Evolutionary conservation across 108 stramenopile genomes (phyloP).

Genomic region (Stephanodiscus minutulus): DNA sequence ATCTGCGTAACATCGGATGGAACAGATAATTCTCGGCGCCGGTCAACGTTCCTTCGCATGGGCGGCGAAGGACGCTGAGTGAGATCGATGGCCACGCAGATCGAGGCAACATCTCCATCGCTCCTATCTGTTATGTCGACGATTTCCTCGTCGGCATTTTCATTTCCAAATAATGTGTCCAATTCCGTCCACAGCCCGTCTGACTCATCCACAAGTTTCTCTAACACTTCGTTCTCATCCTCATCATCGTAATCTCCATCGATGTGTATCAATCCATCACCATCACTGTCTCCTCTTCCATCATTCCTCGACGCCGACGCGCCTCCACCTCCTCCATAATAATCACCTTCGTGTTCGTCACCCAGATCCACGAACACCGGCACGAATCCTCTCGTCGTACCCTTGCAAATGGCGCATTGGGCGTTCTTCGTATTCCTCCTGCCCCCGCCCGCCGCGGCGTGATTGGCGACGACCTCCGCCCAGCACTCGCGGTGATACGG

Average conservation of each 20-base stretch:
- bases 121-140: constrained; percentile 10
- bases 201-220: constrained; percentile 22
- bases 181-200: constrained; percentile 27
- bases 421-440: constrained; percentile 2
- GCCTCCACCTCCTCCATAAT: constrained; percentile 2
- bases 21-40: neutral
- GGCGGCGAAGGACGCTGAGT: neutral
- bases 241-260: neutral
- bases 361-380: constrained; percentile 38
- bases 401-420: constrained; percentile 34
- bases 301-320: neutral
- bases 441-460: neutral
- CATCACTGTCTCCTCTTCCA: neutral
- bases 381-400: constrained; percentile 11
- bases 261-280: constrained; percentile 1
- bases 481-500: constrained; percentile 28
- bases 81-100: constrained; percentile 22
- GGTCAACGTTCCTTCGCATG: neutral
- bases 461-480: constrained; percentile 19
- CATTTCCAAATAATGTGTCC: neutral
- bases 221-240: neutral
- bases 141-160: constrained; percentile 1
- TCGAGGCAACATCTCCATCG: constrained; percentile 20
- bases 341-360: neutral
- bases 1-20: neutral